phyloP scores from a whole-genome alignment of 371 early-diverging fungal genomes.

The Rozella allomycis region DNA sequence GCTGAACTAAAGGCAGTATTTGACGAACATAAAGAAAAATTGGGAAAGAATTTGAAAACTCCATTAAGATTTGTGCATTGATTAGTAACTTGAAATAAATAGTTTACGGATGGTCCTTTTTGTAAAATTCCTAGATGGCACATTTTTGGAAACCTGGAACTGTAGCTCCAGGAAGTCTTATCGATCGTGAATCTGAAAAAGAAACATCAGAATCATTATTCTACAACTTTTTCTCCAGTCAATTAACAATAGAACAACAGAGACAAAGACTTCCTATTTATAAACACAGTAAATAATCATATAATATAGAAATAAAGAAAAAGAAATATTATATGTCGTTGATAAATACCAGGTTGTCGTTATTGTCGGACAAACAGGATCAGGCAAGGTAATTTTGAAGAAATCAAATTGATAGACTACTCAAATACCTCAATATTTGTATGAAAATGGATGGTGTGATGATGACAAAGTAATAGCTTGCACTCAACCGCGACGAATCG shows the following conservation, averaged over 20 bases:
- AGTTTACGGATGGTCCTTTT: no score
- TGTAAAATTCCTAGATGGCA: no score
- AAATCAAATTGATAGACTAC: constrained; percentile 6
- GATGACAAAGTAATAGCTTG: constrained; percentile 6
- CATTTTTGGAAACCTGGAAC: constrained; percentile 30
- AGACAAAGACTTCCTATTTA: constrained; percentile 70
- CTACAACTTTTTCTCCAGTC: constrained; percentile 34
- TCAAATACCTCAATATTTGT: constrained; percentile 21
- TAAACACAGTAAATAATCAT: constrained; percentile 32
- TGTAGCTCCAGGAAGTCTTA: constrained; percentile 40
- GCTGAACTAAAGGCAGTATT: no score
- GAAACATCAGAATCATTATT: constrained; percentile 25
- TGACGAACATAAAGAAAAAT: no score
- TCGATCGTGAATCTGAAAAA: constrained; percentile 38
- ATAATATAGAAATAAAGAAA: constrained; percentile 1
- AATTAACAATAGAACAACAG: constrained; percentile 70
- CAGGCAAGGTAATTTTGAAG: constrained; percentile 9
- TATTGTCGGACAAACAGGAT: constrained; percentile 93
- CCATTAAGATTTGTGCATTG: no score
- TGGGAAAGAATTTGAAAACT: no score
- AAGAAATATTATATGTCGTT: constrained; percentile 54
- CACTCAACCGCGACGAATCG: constrained; percentile 21
- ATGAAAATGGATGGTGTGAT: neutral
- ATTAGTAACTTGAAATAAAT: no score
- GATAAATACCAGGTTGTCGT: constrained; percentile 70